Base-by-base conservation (phyloP, 2,329 filamentous ascomycete species). In the Sporothrix mexicana region DNA sequence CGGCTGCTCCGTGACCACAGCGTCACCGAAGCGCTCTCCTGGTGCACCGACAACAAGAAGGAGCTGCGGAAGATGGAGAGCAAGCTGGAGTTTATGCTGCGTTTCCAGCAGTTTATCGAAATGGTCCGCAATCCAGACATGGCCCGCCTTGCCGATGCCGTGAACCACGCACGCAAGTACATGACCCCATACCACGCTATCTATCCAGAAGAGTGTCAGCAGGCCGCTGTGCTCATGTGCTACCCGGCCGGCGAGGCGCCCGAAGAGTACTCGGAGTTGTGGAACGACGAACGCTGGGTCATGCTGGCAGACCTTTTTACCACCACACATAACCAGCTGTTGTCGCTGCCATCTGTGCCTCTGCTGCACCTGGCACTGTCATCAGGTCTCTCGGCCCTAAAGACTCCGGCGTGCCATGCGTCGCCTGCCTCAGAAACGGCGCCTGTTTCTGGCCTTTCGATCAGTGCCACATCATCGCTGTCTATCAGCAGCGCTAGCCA, bases 71-170 rank as follows among this genome's bases (percentile, higher is more conserved):
- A 96, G 85, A 92, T 93, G 82, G 91, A 94, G 87, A 94, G 91
- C 78, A 93, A 92, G 76, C 87, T 99, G 17, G 96, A 99, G 81
- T 97, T 97, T 79, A 93, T 97, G 85, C 88, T 99, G 59, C 91
- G 96, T 13, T 87, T 97, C 78, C 96, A 99, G 81, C 95, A 98
- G 80, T 98, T 95, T 80, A 95, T 98, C 77, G 96, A 98, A 82
- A 86, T 98, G 74, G 90, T 97, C 73, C 87, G 95, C 74, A 89
- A 86, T 53, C 88, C 88, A 71, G 85, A 90, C 4, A 84, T 87
- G 30, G 80, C 83, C 7, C 94, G 92, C 78, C 85, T 92, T 61
- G 82, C 90, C 66, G 94, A 98, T 75, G 94, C 95, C 13, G 92
- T 94, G 74, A 81, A 86, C 30, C 93, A 98, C 82, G 94, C 94